Conservation (phyloP, 2,329 filamentous ascomycete genomes). For the Aspergillus nomiae region DNA sequence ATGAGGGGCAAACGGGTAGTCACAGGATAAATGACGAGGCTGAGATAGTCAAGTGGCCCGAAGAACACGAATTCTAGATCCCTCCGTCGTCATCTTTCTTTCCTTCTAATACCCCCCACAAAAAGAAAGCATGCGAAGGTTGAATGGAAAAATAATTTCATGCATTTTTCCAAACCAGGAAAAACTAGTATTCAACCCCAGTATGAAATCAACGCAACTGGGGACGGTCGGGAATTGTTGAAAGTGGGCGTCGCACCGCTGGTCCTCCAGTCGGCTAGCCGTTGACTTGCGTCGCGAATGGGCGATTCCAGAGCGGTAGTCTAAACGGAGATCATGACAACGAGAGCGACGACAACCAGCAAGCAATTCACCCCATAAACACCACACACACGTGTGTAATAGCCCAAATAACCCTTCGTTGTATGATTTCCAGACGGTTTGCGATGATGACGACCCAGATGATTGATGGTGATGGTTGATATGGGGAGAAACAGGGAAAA, state of each 20-base stretch:
- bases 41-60: conserved; percentile 21
- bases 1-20: conserved; percentile 22
- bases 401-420: not conserved
- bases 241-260: conserved; percentile 10
- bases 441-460: conserved; percentile 6
- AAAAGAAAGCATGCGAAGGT: not conserved
- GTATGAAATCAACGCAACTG: not conserved
- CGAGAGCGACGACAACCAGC: conserved; percentile 5
- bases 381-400: not conserved
- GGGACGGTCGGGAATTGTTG: conserved; percentile 16
- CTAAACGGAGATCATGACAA: conserved; percentile 11
- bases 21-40: conserved; percentile 23
- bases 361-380: conserved; percentile 13
- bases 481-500: conserved; percentile 1
- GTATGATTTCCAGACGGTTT: not conserved
- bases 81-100: conserved; percentile 7
- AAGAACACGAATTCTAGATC: conserved; percentile 18
- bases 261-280: conserved; percentile 19
- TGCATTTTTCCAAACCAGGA: not conserved
- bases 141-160: not conserved
- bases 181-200: not conserved
- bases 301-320: conserved; percentile 16
- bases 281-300: conserved; percentile 17
- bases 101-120: not conserved
- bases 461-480: conserved; percentile 8